Base-by-base conservation (phyloP, 208 protist genomes). In the Acanthamoeba culbertsoni region DNA sequence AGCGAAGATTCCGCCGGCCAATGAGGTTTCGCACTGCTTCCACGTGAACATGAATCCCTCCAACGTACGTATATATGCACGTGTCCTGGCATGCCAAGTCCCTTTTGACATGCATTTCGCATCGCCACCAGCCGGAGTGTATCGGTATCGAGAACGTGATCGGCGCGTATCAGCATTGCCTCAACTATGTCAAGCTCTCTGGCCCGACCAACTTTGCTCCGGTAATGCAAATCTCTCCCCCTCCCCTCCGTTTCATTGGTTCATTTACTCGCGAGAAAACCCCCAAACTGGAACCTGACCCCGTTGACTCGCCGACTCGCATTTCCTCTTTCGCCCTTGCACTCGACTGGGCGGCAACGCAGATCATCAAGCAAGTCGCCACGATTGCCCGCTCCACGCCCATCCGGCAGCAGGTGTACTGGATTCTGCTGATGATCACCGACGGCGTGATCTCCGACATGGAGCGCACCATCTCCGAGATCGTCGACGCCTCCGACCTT, bases 121-220 rank as follows among this genome's bases (percentile, higher is more conserved):
- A n/a, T n/a, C n/a, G n/a, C n/a, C n/a, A 23, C 20, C 65, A 86
- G 45, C 79, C 95, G 33, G 96, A 97, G 93, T 88, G 96, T 23
- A 90, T 93, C 35, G 97, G 97, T 23, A 96, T 98, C 79, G 84
- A 96, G 45, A 95, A 91, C 10, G 96, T 97, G 12, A 63, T 97
- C 28, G 93, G 96, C 63, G 95, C 94, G 42, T 98, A 98, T 79
- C 75, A 94, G 8, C 23, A 62, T 51, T 20, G 95, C 18, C 46
- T 97, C 57, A 94, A 93, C 57, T 33, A 48, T 43, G 71, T 97
- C 43, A 92, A 59, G 31, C 95, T 97, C 37, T 95, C 90, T 89
- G 97, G 96, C 0, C 96, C 97, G 18, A 98, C 97, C n/a, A 97
- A 98, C 94, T 97, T 98, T 92, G 57, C 96, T 4, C 93, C 62